Evolutionary conservation across 176 grass and related monocot genomes (phyloP).

Genomic region (Aegilops speltoides): DNA sequence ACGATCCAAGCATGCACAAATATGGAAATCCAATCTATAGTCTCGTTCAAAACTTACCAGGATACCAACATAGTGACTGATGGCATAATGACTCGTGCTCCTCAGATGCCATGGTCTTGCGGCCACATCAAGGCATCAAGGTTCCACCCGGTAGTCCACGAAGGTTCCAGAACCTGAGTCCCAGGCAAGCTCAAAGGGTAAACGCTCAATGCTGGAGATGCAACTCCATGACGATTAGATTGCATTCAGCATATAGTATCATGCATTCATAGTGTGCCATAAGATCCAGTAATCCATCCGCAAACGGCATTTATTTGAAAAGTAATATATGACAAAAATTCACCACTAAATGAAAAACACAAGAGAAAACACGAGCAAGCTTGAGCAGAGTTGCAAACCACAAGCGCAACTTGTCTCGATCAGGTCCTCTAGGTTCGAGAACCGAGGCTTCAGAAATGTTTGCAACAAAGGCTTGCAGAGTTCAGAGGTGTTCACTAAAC

Average conservation of each 20-base stretch:
- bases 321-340: neutral
- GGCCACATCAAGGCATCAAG: neutral
- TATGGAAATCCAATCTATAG: neutral
- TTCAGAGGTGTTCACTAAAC: neutral
- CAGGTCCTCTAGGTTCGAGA: conserved; percentile 7
- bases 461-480: neutral
- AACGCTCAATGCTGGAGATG: neutral
- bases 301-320: neutral
- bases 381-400: neutral
- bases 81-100: neutral
- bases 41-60: neutral
- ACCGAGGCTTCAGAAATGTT: neutral
- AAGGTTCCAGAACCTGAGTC: neutral
- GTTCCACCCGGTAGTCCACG: neutral
- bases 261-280: neutral
- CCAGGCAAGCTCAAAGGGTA: neutral
- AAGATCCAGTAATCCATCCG: neutral
- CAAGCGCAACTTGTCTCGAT: neutral
- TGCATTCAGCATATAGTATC: neutral
- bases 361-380: neutral
- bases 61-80: neutral
- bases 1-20: neutral
- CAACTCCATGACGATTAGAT: neutral
- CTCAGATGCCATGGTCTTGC: neutral
- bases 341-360: neutral